Base-by-base conservation (phyloP, 768 basidiomycete species). In the Ephemerocybe angulata region DNA sequence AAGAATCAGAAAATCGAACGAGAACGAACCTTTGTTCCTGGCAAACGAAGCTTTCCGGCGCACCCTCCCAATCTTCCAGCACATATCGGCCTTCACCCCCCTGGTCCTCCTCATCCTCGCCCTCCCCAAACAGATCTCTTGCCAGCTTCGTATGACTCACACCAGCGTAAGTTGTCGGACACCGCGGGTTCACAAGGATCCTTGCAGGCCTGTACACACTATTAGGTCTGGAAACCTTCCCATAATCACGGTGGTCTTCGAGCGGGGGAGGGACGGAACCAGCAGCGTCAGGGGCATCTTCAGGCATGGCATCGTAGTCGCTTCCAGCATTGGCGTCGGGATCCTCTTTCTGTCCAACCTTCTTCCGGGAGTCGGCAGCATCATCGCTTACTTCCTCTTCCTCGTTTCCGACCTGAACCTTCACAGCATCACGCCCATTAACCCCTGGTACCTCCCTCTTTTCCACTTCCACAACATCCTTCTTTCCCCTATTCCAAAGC, bases 1-100 rank as follows among this genome's bases (percentile, higher is more conserved):
- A n/a, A 48, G 31, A 42, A 44, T 10, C 43, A 27, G 55, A 44
- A 54, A 41, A 52, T 56, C 27, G 19, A 37, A 21, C 33, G 22
- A 19, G 58, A 22, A 65, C 82, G 46, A 52, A 89, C 89, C 80
- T 81, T 69, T 93, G 91, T 69, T 99, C 97, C 72, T 98, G 97
- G 65, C 97, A 99, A 5, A 98, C 95, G 70, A 97, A 99, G 59
- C 89, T 93, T 67, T 98, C 95, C 0, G 97, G 97, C 4, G 97
- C 93, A 25, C 92, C 90, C 52, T 93, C 88, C 95, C 95, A 98
- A 65, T 97, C 93, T 43, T 94, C 91, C 50, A 98, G 69, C 0
- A 90, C 80, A 70, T 98, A 96, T 68, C 88, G 93, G 47, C 90
- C 85, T 21, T 84, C 85, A 17, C 83, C 81, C 35, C 82, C 78